phyloP scores from a whole-genome alignment of 1,284 basidiomycete genomes.

The Xanthoconium separans region DNA sequence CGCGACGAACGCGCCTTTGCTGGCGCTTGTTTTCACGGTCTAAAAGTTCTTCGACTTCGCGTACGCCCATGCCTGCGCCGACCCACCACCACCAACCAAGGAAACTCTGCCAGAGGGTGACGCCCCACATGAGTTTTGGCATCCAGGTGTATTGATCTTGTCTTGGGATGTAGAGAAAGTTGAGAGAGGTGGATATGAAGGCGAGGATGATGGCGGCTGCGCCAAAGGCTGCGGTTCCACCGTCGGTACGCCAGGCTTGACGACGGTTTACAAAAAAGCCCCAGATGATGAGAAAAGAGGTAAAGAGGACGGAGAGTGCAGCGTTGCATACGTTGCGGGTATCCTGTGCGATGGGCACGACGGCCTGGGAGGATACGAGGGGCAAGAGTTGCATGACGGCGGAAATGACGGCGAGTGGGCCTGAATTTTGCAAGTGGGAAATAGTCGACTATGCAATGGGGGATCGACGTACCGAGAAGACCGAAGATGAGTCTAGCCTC shows the following conservation, averaged over 20 bases:
- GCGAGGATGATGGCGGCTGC: slow-evolving; percentile 78
- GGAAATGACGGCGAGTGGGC: slow-evolving; percentile 84
- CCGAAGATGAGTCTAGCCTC: slow-evolving; percentile 88
- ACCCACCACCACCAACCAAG: slow-evolving; percentile 99
- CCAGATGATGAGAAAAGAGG: slow-evolving; percentile 88
- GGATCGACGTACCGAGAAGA: slow-evolving; percentile 60
- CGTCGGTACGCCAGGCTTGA: slow-evolving; percentile 93
- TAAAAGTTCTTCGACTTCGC: slow-evolving; percentile 62
- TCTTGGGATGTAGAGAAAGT: slow-evolving; percentile 81
- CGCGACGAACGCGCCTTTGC: slow-evolving; percentile 44
- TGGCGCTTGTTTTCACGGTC: slow-evolving; percentile 58
- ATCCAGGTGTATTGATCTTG: slow-evolving; percentile 87
- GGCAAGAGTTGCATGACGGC: slow-evolving; percentile 85
- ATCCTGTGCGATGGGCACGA: slow-evolving; percentile 68
- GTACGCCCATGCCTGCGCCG: slow-evolving; percentile 77
- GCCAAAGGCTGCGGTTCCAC: slow-evolving; percentile 95
- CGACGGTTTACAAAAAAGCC: slow-evolving; percentile 87
- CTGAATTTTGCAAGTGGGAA: slow-evolving; percentile 32
- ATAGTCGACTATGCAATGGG: fast-evolving
- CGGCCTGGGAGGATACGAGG: slow-evolving; percentile 47
- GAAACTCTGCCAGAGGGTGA: slow-evolving; percentile 91
- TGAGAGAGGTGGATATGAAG: slow-evolving; percentile 76
- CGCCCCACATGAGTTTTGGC: slow-evolving; percentile 80
- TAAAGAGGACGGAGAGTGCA: slow-evolving; percentile 92
- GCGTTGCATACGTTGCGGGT: slow-evolving; percentile 95